phyloP scores from a whole-genome alignment of 2,329 filamentous ascomycete genomes.

The Fusarium concolor region DNA sequence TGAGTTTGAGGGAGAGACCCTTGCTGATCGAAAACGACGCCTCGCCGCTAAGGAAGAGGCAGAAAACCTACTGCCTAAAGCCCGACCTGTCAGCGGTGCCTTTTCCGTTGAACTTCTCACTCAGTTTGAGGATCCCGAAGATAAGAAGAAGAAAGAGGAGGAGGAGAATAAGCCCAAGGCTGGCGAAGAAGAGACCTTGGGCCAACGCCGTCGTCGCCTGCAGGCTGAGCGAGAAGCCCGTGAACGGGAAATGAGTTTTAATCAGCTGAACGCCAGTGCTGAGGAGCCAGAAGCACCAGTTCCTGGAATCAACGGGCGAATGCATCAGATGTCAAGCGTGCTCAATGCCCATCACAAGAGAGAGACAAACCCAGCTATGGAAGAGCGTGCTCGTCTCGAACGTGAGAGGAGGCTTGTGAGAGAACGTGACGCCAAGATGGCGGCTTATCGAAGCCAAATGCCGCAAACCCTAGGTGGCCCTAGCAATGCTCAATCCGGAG shows the following conservation, averaged over 20 bases:
- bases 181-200: constrained; percentile 79
- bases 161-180: constrained; percentile 50
- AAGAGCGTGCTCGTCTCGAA: constrained; percentile 56
- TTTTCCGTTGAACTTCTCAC: constrained; percentile 78
- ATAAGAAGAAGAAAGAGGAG: constrained; percentile 54
- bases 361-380: constrained; percentile 55
- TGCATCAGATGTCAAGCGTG: constrained; percentile 70
- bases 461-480: constrained; percentile 54
- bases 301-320: constrained; percentile 47
- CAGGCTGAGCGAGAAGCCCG: constrained; percentile 76
- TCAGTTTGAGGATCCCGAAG: constrained; percentile 68
- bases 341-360: constrained; percentile 58
- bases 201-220: constrained; percentile 78
- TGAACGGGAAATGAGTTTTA: constrained; percentile 63
- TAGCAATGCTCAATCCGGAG: constrained; percentile 54
- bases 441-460: constrained; percentile 62
- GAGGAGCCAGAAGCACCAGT: constrained; percentile 10
- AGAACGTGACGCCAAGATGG: constrained; percentile 62
- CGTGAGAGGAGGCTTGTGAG: constrained; percentile 55
- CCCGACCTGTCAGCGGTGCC: constrained; percentile 70
- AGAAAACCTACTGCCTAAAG: constrained; percentile 60
- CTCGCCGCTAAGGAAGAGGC: constrained; percentile 68
- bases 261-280: constrained; percentile 40
- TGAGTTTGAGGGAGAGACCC: constrained; percentile 71
- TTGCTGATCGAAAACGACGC: constrained; percentile 73